These are phyloP conservation scores for Tetraselmis chui DNA, from an alignment of 139 green algal species.

Conservation along the genomic window DNA sequence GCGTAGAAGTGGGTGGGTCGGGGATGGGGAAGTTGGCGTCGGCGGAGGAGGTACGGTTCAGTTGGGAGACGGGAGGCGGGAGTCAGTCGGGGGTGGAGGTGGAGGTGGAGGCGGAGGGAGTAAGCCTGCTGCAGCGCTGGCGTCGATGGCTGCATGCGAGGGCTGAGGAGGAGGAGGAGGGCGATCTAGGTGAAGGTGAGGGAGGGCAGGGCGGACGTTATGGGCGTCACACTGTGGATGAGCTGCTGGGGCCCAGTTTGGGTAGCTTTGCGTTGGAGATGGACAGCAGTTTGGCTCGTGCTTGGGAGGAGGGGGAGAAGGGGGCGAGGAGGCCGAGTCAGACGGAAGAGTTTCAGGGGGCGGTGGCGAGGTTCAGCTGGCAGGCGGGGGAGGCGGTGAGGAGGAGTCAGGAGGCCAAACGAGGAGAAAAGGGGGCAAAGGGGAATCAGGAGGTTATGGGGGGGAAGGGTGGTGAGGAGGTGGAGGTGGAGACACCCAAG, in stretches of 20 bases:
- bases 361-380: neutral
- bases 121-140: neutral
- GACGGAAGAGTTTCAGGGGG: neutral
- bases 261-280: neutral
- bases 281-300: neutral
- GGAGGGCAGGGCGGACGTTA: too few species aligned
- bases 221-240: neutral
- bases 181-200: neutral
- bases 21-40: neutral
- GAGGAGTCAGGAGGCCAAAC: neutral
- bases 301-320: neutral
- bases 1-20: too few species aligned
- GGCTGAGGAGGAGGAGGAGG: neutral
- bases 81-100: too few species aligned
- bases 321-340: neutral
- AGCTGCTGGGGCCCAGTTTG: neutral
- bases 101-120: neutral
- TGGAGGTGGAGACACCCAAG: too few species aligned
- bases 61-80: too few species aligned
- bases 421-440: too few species aligned
- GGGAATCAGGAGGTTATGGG: too few species aligned
- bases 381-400: neutral
- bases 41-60: too few species aligned
- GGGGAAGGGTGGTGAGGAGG: too few species aligned
- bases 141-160: neutral